Evolutionary conservation across 2,329 filamentous ascomycete genomes (phyloP).

Genomic region (Colletotrichum lentis): DNA sequence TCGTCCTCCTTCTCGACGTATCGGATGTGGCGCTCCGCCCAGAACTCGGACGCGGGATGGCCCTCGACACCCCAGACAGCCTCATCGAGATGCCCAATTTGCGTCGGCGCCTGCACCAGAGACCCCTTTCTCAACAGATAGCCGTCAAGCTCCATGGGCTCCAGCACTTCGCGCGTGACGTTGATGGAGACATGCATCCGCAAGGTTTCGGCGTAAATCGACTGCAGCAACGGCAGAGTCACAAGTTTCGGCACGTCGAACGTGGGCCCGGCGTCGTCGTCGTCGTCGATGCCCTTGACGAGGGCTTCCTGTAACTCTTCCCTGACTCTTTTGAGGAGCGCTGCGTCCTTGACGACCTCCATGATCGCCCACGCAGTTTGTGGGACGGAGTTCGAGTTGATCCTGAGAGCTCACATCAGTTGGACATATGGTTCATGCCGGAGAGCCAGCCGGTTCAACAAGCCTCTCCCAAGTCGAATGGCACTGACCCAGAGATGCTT

Average conservation of each 20-base stretch:
- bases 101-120: slow-evolving; percentile 40
- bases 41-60: slow-evolving; percentile 31
- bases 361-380: slow-evolving; percentile 43
- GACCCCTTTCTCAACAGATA: slow-evolving; percentile 36
- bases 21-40: slow-evolving; percentile 36
- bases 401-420: slow-evolving; percentile 15
- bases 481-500: slow-evolving; percentile 13
- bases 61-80: slow-evolving; percentile 30
- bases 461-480: too few relatives aligned
- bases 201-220: slow-evolving; percentile 42
- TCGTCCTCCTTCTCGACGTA: slow-evolving; percentile 1
- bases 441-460: too few relatives aligned
- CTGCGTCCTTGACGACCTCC: slow-evolving; percentile 41
- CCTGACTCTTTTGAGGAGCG: slow-evolving; percentile 39
- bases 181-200: slow-evolving; percentile 42
- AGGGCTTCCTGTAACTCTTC: slow-evolving; percentile 38
- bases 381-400: slow-evolving; percentile 44
- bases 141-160: slow-evolving; percentile 37
- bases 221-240: slow-evolving; percentile 42
- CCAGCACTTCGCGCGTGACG: slow-evolving; percentile 40
- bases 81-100: slow-evolving; percentile 39
- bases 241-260: slow-evolving; percentile 40
- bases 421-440: too few relatives aligned
- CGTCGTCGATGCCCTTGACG: slow-evolving; percentile 23
- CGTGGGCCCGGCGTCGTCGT: slow-evolving; percentile 16